phyloP scores from a whole-genome alignment of 768 basidiomycete species.

The Russula abietina region DNA sequence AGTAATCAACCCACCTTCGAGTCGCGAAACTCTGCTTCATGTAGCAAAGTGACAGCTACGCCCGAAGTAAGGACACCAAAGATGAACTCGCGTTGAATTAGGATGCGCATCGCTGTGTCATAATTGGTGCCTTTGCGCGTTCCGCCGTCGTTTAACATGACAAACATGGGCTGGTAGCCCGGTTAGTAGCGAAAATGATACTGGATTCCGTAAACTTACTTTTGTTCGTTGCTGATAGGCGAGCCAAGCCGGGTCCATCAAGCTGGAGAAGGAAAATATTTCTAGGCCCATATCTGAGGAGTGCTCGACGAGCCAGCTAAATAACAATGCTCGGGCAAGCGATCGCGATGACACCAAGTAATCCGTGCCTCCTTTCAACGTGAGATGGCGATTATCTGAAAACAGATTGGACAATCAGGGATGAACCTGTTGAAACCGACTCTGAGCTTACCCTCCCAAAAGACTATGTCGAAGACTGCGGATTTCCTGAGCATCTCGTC shows the following conservation, averaged over 20 bases:
- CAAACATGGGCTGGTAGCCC: constrained; percentile 55
- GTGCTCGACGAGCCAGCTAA: constrained; percentile 39
- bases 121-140: constrained; percentile 21
- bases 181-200: constrained; percentile 17
- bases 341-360: constrained; percentile 42
- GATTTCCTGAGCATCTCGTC: constrained; percentile 43
- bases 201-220: neutral
- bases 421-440: neutral
- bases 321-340: constrained; percentile 48
- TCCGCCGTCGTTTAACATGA: constrained; percentile 52
- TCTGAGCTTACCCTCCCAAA: constrained; percentile 46
- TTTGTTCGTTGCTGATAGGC: constrained; percentile 42
- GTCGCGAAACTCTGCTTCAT: constrained; percentile 53
- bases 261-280: constrained; percentile 42
- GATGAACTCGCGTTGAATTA: constrained; percentile 47
- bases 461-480: constrained; percentile 57
- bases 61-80: constrained; percentile 44
- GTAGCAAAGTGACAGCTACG: constrained; percentile 46
- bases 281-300: constrained; percentile 33
- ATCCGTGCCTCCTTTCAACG: constrained; percentile 35
- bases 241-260: constrained; percentile 46
- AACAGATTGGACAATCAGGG: neutral
- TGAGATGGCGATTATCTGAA: constrained; percentile 43
- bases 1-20: constrained; percentile 44
- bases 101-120: constrained; percentile 30